Base-by-base conservation (phyloP, 352 stramenopile species). In the Hyaloperonospora brassicae region DNA sequence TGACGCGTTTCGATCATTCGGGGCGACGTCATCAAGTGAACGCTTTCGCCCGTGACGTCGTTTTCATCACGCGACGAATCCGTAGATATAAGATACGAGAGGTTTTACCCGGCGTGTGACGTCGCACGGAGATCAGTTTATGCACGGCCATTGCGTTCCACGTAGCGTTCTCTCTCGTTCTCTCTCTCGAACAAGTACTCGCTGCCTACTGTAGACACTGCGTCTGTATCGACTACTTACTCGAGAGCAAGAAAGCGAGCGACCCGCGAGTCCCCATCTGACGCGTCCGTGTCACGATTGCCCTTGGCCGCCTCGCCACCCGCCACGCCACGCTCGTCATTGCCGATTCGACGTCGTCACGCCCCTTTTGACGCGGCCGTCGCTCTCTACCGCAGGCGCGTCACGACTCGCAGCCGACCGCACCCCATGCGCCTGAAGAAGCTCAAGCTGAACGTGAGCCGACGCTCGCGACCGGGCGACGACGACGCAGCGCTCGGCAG, bases 391-490 rank as follows among this genome's bases (percentile, higher is more conserved):
- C 8, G 34, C 8, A 39, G 8, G 34, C 34, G 34, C 36, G 36
- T 17, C 11, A 42, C 36, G 36, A 11, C 36, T 42, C 17, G 17
- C 17, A 17, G 17, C 4, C 9, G n/a, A 42, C n/a, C 11, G 11
- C 48, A 57, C 39, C 55, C 64, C 48, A 87, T 87, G 77, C 77
- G 77, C 76, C 73, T 87, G 64, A 87, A 87, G 75, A 87, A 87
- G 49, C 56, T 86, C 61, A 87, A 87, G 49, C 56, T 86, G 62
- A 86, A 70, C 67, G 61, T 64, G 46, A 82, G 76, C 53, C 70
- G 74, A 58, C 77, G 74, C 62, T 64, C 74, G 40, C 84, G 81
- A 77, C 52, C 71, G 62, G 74, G 74, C 50, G 77, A 87, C 44
- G 77, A 86, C 64, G 74, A 85, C 67, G 57, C 57, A 27, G 57